These are phyloP conservation scores for Silybum marianum DNA, from an alignment of 129 eudicot species.

Conservation along the genomic window DNA sequence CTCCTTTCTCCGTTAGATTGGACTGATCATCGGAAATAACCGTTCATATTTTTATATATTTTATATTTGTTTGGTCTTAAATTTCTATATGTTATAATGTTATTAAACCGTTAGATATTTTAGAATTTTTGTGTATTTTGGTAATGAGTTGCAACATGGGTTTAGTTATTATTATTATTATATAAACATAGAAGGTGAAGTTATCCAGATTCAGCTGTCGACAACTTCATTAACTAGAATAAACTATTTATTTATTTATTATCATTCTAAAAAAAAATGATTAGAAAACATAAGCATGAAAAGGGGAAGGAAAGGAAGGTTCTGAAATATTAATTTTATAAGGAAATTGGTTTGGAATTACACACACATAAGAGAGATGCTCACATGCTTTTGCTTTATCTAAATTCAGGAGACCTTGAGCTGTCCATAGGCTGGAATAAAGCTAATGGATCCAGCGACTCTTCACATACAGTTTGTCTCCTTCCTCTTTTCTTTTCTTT, in stretches of 20 bases:
- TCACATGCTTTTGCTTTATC: constrained; percentile 40
- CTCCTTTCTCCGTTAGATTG: no score
- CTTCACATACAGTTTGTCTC: constrained; percentile 38
- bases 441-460: constrained; percentile 24
- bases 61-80: neutral
- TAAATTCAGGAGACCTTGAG: constrained; percentile 32
- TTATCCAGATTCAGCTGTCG: constrained; percentile 6
- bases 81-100: neutral
- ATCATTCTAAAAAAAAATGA: neutral
- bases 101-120: neutral
- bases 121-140: neutral
- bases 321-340: constrained; percentile 6
- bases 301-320: constrained; percentile 11
- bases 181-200: constrained; percentile 13
- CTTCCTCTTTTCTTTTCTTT: neutral
- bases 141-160: constrained; percentile 5
- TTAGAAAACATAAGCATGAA: constrained; percentile 1
- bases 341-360: constrained; percentile 9
- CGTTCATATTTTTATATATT: no score
- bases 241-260: neutral
- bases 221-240: constrained; percentile 1
- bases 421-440: constrained; percentile 41
- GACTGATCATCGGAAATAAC: neutral
- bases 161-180: constrained; percentile 3
- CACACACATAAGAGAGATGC: neutral